A percentile compares a stretch with the other conserved stretches of the same genome.
These are phyloP conservation scores for Fusarium temperatum DNA, from an alignment of 2,329 filamentous ascomycete species.

Conservation along the genomic window DNA sequence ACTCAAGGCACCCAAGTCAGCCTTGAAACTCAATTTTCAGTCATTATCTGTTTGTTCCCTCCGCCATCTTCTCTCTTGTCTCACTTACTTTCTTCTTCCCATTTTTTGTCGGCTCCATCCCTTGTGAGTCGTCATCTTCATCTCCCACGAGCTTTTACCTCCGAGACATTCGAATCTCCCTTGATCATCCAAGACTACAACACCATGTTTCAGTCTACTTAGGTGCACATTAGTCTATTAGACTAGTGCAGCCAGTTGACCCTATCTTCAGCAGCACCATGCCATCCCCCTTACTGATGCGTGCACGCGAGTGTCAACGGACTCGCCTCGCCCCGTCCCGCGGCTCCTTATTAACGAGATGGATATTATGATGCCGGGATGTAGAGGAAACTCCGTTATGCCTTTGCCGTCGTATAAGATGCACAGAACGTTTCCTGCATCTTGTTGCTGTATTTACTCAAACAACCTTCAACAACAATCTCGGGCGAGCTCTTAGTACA, in stretches of 20 bases:
- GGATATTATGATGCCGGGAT: neutral
- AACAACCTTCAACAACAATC: neutral
- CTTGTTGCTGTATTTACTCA: neutral
- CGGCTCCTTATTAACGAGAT: neutral
- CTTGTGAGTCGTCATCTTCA: neutral
- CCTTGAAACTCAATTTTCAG: neutral
- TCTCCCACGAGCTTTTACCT: neutral
- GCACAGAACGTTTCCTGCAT: neutral
- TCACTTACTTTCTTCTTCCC: neutral
- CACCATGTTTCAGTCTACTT: neutral
- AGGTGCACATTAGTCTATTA: neutral
- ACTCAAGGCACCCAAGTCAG: neutral
- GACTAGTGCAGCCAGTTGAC: constrained; percentile 5
- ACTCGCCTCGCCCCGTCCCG: neutral
- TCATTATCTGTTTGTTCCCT: neutral
- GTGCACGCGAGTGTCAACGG: neutral
- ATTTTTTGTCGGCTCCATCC: neutral
- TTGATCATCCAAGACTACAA: neutral
- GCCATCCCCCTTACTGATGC: constrained; percentile 1
- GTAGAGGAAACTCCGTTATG: neutral
- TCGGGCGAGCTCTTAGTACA: too few relatives aligned
- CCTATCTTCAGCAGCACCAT: neutral
- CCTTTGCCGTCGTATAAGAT: neutral
- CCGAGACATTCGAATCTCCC: neutral
- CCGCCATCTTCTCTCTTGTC: constrained; percentile 5